Conservation (phyloP, 306 rosid genomes). For the Vachellia collinsii region DNA sequence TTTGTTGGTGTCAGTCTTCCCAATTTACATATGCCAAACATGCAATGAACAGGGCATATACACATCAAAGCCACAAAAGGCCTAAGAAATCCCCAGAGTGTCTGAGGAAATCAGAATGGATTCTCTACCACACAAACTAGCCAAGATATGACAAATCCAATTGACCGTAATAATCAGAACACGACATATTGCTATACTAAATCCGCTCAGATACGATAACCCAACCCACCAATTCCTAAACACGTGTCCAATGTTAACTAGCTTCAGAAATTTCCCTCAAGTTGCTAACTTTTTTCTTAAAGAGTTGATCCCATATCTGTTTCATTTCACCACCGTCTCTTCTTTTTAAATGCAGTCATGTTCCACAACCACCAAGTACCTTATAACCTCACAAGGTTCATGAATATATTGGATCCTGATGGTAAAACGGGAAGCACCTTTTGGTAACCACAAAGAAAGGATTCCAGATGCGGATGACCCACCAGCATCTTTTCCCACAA, state of each 20-base stretch:
- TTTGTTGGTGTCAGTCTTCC: background rate
- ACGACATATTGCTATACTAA: background rate
- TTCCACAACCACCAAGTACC: constrained; percentile 4
- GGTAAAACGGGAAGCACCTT: constrained; percentile 13
- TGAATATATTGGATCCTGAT: background rate
- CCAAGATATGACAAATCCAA: constrained; percentile 6
- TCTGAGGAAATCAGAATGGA: background rate
- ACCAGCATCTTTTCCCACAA: constrained; percentile 2
- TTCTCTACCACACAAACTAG: constrained; percentile 11
- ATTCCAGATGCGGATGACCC: constrained; percentile 31
- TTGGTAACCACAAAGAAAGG: constrained; percentile 30
- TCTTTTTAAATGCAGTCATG: constrained; percentile 7
- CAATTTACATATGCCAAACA: background rate
- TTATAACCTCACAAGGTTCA: constrained; percentile 16
- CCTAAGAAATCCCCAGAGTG: background rate
- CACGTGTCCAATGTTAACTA: constrained; percentile 35
- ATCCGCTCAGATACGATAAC: background rate
- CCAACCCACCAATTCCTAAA: constrained; percentile 6
- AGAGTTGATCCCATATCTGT: background rate
- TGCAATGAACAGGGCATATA: background rate
- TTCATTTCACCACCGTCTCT: background rate
- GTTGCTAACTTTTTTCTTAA: background rate
- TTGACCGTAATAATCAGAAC: background rate
- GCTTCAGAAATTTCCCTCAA: background rate
- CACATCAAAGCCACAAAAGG: background rate